Evolutionary conservation across 805 yeast species (phyloP).

Genomic region (Saccharomycopsis sp.): DNA sequence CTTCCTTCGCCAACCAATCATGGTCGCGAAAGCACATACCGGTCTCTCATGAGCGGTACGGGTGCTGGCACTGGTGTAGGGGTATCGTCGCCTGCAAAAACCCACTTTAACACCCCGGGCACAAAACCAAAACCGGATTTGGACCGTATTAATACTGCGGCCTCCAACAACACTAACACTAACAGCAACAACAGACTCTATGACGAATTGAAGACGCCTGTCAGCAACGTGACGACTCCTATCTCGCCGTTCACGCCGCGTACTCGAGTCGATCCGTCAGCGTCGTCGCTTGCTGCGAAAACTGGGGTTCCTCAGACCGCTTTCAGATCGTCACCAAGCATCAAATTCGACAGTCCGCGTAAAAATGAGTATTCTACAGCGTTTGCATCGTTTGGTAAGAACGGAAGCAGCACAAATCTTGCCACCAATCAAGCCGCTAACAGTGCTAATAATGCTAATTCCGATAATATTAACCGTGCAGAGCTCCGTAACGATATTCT

Average conservation of each 20-base stretch:
- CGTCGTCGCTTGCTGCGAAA: not conserved
- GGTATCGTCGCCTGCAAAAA: not conserved
- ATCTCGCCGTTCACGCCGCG: not conserved
- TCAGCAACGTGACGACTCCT: not conserved
- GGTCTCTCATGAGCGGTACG: not conserved
- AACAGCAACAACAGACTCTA: not conserved
- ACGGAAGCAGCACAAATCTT: not conserved
- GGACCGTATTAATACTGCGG: not conserved
- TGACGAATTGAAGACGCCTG: not conserved
- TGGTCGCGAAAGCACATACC: not conserved
- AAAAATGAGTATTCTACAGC: not conserved
- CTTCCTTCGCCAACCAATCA: not conserved
- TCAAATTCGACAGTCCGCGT: not conserved
- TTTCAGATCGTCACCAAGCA: not conserved
- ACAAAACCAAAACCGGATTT: not conserved
- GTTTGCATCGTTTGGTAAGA: not conserved
- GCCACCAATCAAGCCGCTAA: too few species aligned
- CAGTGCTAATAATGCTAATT: not conserved
- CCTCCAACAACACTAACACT: not conserved
- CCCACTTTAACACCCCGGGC: not conserved
- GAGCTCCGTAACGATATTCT: conserved; percentile 12
- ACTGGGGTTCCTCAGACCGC: not conserved
- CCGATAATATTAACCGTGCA: not conserved
- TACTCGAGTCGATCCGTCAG: not conserved
- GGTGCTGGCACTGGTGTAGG: too few species aligned